Percentiles rank a stretch among this genome's conserved stretches.
Conservation (phyloP, 441 rosid species). For the Kokia cookei region DNA sequence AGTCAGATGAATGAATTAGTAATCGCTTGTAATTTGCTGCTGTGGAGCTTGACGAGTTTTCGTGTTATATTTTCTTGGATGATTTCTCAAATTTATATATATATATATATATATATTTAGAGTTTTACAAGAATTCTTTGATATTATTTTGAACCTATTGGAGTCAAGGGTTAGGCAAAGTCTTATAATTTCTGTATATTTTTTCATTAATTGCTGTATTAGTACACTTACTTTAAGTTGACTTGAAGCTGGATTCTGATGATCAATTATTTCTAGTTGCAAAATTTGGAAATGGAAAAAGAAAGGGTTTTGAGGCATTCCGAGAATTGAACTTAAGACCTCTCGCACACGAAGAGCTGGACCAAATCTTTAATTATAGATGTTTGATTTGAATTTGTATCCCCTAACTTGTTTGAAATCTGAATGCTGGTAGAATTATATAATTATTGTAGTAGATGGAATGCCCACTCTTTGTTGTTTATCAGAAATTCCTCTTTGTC, state of each 20-base stretch:
- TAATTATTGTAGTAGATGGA: not conserved
- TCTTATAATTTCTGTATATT: not conserved
- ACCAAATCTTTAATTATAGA: not conserved
- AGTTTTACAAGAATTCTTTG: not conserved
- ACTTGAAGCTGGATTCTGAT: not conserved
- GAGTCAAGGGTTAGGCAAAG: not conserved
- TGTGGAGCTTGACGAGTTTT: not conserved
- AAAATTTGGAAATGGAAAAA: not conserved
- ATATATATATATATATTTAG: not conserved
- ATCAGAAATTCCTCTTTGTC: not conserved
- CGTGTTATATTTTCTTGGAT: not conserved
- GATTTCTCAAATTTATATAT: not conserved
- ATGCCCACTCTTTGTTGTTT: not conserved
- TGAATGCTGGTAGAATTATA: not conserved
- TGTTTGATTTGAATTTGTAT: not conserved
- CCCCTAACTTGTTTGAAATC: not conserved
- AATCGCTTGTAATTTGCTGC: not conserved
- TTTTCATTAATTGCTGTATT: not conserved
- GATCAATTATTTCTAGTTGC: not conserved
- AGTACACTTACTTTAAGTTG: not conserved
- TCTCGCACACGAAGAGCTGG: slow-evolving; percentile 68
- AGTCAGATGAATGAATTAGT: not conserved
- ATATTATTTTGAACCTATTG: not conserved
- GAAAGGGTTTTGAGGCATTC: slow-evolving; percentile 44
- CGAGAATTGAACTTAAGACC: slow-evolving; percentile 81